Conservation (phyloP, 2,329 filamentous ascomycete species). For the Aureobasidium lini region DNA sequence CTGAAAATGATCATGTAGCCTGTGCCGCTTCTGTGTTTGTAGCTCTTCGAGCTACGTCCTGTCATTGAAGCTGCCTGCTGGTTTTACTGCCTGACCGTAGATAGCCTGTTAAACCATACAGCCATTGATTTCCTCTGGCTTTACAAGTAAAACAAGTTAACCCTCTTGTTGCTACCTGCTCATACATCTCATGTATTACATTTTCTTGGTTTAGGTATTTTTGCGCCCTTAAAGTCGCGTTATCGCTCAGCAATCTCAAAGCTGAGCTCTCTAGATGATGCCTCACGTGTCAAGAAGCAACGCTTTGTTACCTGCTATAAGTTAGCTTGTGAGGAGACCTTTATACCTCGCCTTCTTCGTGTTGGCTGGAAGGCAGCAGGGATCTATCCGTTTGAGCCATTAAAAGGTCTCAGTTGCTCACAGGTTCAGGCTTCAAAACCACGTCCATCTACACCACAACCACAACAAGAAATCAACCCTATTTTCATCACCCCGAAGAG, state of each 20-base stretch:
- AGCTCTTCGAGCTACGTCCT: too few relatives aligned
- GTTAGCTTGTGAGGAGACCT: too few relatives aligned
- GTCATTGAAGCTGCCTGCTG: too few relatives aligned
- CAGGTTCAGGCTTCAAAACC: neutral
- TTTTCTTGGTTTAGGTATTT: neutral
- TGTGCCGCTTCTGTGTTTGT: too few relatives aligned
- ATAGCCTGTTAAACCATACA: neutral
- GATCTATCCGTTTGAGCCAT: too few relatives aligned
- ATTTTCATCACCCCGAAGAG: neutral
- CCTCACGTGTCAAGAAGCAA: neutral
- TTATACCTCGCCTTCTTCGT: too few relatives aligned
- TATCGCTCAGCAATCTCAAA: neutral
- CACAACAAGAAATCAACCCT: too few relatives aligned
- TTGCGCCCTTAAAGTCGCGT: neutral
- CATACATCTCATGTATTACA: neutral
- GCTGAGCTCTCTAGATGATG: neutral
- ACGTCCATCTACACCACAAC: neutral
- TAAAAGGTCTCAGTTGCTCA: neutral
- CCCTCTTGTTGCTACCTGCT: neutral
- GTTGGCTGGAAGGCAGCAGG: too few relatives aligned
- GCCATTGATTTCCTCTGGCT: neutral
- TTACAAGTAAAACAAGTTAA: neutral
- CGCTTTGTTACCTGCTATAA: neutral
- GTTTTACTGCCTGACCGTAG: neutral
- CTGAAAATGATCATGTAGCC: too few relatives aligned